Conservation (phyloP, 495 filamentous ascomycete species). For the Hypomontagnella monticulosa region DNA sequence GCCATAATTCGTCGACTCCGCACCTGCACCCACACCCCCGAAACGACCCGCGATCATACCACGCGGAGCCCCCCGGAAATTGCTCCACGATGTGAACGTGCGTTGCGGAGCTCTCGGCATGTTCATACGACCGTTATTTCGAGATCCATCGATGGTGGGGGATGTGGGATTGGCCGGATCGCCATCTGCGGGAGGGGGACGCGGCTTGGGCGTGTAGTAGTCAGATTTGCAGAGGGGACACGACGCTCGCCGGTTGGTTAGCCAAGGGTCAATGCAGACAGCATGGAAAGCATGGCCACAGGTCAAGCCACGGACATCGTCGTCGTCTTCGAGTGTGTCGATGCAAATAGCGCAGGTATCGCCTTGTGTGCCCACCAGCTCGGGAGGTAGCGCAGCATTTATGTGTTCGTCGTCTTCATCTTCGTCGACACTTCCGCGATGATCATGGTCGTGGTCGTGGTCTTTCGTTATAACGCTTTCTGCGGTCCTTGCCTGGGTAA, state of each 20-base stretch:
- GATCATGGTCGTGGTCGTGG: conserved; percentile 25
- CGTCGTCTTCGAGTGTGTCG: conserved; percentile 90
- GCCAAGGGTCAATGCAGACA: conserved; percentile 93
- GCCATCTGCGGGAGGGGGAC: conserved; percentile 52
- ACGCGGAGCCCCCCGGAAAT: conserved; percentile 44
- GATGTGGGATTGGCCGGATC: conserved; percentile 44
- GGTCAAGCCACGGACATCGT: conserved; percentile 91
- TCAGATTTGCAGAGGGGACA: conserved; percentile 98
- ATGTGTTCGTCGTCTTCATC: conserved; percentile 90
- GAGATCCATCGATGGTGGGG: conserved; percentile 40
- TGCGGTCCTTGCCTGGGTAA: conserved; percentile 29
- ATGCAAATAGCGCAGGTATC: conserved; percentile 98
- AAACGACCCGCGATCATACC: conserved; percentile 44
- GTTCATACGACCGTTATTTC: conserved; percentile 52
- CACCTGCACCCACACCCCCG: conserved; percentile 30
- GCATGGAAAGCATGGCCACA: conserved; percentile 98
- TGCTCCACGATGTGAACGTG: conserved; percentile 45
- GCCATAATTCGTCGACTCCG: conserved; percentile 30
- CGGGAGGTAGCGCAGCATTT: conserved; percentile 79
- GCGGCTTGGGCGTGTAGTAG: conserved; percentile 91
- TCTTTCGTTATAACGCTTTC: conserved; percentile 32
- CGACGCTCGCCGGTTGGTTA: conserved; percentile 90
- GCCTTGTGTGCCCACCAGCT: conserved; percentile 85
- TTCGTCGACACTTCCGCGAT: conserved; percentile 57
- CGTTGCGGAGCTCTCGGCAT: conserved; percentile 48